Conservation (phyloP, 2,329 filamentous ascomycete species). For the Cryphonectria parasitica region DNA sequence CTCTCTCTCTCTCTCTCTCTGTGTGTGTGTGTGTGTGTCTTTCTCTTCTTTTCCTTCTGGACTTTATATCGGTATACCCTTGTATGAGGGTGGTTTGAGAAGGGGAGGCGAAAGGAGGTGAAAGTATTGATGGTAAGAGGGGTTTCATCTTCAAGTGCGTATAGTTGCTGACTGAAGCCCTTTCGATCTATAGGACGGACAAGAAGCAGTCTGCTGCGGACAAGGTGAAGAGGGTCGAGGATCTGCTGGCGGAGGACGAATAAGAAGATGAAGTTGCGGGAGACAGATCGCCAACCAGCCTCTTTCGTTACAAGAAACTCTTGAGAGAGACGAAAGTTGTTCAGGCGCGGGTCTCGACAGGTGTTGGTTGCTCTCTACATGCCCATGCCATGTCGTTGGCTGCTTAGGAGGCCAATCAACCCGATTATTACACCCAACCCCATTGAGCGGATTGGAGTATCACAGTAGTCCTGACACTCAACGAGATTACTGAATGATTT, state of each 20-base stretch:
- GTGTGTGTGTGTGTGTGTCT: too few species aligned
- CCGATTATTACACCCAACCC: neutral
- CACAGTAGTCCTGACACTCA: neutral
- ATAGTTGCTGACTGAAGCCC: neutral
- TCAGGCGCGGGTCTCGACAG: neutral
- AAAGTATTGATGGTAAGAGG: too few species aligned
- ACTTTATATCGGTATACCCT: constrained; percentile 10
- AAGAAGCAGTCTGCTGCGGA: constrained; percentile 82
- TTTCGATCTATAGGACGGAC: constrained; percentile 64
- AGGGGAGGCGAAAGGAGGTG: neutral
- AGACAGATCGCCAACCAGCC: neutral
- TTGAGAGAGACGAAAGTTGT: neutral
- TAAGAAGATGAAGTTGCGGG: neutral
- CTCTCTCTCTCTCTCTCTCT: neutral
- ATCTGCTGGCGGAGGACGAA: constrained; percentile 46
- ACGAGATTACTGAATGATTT: neutral
- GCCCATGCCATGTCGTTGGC: neutral
- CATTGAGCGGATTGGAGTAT: neutral
- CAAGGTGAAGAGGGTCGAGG: constrained; percentile 70
- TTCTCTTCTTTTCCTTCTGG: constrained; percentile 14
- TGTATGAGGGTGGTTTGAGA: neutral
- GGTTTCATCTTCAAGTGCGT: neutral
- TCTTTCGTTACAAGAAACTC: neutral
- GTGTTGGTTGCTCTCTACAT: neutral
- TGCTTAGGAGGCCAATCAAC: neutral